Base-by-base conservation (phyloP, 2,329 filamentous ascomycete species). In the Penicillium sclerotiorum region DNA sequence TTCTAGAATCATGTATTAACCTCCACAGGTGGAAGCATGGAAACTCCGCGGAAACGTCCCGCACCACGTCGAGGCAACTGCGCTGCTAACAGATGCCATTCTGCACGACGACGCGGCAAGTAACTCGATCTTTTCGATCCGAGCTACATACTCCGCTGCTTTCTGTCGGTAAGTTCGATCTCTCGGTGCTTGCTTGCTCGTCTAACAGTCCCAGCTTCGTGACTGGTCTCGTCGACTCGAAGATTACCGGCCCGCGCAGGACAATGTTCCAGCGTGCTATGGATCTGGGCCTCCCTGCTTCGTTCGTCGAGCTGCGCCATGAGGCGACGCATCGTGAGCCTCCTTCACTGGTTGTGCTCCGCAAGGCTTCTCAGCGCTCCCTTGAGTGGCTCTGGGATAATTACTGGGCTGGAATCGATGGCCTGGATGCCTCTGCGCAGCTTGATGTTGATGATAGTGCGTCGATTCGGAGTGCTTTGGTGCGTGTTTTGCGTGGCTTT, bases 321-420 rank as follows among this genome's bases (percentile, higher is more conserved):
- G 89, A 95, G 73, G 89, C 89, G 36, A 95, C 91, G 33, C 92
- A 97, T 69, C 89, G 95, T 69, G 88, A 91, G 66, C 76, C 96
- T 49, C 92, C 92, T 0, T 85, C 86, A 1, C 76, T 96, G 45
- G 78, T 82, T 9, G 85, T 90, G 55, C 76, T 96, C 54, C 82
- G 90, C 45, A 79, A 80, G 28, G 88, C 88, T 1, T 83, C 87
- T 1, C 74, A 78, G 55, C 83, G 87, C 60, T 89, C 88, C 1
- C 76, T 96, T 54, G 77, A 78, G 37, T 96, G 92, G 92, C 85
- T 96, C 44, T 96, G 90, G 89, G 80, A 85, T 45, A 89, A 89
- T 69, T 96, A 95, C 75, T 97, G 92, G 92, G 72, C 64, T 11
- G 72, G 74, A 30, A 65, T 85, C 17, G 75, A 77, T 27, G 56